Evolutionary conservation across 257 asterid genomes (phyloP).

Genomic region (Primulina tabacum): DNA sequence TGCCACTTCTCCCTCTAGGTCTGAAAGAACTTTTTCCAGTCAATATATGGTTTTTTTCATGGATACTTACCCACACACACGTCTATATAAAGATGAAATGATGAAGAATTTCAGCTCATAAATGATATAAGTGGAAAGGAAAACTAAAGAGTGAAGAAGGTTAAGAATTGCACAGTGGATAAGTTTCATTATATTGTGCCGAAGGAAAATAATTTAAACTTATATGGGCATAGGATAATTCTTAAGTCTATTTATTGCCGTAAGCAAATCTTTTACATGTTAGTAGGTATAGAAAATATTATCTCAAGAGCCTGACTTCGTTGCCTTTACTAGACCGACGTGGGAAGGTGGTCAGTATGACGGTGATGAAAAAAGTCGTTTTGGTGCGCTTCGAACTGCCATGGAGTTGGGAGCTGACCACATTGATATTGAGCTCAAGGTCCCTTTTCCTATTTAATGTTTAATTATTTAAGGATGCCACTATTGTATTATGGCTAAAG

Average conservation of each 20-base stretch:
- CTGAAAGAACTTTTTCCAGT: not conserved
- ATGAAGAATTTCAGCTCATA: not conserved
- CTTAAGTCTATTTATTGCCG: not conserved
- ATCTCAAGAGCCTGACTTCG: constrained; percentile 18
- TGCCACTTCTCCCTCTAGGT: not conserved
- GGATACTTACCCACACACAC: not conserved
- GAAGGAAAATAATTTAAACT: not conserved
- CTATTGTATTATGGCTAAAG: not conserved
- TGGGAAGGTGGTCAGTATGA: constrained; percentile 98
- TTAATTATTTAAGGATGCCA: constrained; percentile 10
- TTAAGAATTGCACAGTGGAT: not conserved
- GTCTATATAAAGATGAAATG: not conserved
- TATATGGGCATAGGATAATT: not conserved
- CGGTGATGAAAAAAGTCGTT: constrained; percentile 77
- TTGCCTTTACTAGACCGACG: constrained; percentile 54
- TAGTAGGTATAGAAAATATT: constrained; percentile 1
- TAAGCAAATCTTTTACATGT: constrained; percentile 2
- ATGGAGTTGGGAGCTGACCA: constrained; percentile 98
- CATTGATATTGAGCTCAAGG: constrained; percentile 95
- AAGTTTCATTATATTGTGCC: not conserved
- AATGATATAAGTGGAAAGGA: not conserved
- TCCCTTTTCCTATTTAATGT: constrained; percentile 26
- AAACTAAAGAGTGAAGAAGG: constrained; percentile 5
- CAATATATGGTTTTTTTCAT: not conserved
- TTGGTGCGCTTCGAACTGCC: constrained; percentile 64